phyloP scores from a whole-genome alignment of 345 rosid genomes.

The Murraya koenigii region DNA sequence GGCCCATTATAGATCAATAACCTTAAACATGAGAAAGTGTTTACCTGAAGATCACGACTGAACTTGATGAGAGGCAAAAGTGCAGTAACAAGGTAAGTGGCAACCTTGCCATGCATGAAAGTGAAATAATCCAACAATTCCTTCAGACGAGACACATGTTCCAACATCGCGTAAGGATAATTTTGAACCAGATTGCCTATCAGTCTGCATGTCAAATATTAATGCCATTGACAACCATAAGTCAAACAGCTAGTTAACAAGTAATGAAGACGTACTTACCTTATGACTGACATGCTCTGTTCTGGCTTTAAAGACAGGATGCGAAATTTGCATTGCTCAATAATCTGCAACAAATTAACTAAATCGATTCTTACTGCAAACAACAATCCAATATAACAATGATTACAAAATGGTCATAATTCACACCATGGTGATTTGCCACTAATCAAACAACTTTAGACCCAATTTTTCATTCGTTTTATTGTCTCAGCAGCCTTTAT shows the following conservation, averaged over 20 bases:
- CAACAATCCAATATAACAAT: neutral
- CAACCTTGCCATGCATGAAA: slow-evolving; percentile 57
- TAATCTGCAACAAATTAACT: slow-evolving; percentile 46
- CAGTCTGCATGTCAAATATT: slow-evolving; percentile 47
- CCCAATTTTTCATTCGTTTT: neutral
- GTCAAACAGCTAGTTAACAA: slow-evolving; percentile 1
- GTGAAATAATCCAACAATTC: slow-evolving; percentile 83
- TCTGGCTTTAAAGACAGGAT: slow-evolving; percentile 74
- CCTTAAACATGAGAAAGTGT: neutral
- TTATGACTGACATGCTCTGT: slow-evolving; percentile 53
- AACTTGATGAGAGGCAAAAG: slow-evolving; percentile 68
- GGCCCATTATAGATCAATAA: neutral
- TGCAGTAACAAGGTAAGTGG: slow-evolving; percentile 56
- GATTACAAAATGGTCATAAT: neutral
- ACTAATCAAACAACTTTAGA: neutral
- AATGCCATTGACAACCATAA: slow-evolving; percentile 4
- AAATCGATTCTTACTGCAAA: neutral
- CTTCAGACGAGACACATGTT: slow-evolving; percentile 65
- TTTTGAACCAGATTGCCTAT: slow-evolving; percentile 51
- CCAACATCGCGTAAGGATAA: slow-evolving; percentile 63
- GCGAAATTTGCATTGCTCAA: slow-evolving; percentile 77
- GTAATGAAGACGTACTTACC: slow-evolving; percentile 33
- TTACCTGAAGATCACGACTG: slow-evolving; percentile 69
- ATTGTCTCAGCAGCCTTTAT: neutral
- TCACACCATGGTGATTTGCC: neutral